phyloP scores from a whole-genome alignment of 345 rosid genomes.

The Dipteronia sinensis region DNA sequence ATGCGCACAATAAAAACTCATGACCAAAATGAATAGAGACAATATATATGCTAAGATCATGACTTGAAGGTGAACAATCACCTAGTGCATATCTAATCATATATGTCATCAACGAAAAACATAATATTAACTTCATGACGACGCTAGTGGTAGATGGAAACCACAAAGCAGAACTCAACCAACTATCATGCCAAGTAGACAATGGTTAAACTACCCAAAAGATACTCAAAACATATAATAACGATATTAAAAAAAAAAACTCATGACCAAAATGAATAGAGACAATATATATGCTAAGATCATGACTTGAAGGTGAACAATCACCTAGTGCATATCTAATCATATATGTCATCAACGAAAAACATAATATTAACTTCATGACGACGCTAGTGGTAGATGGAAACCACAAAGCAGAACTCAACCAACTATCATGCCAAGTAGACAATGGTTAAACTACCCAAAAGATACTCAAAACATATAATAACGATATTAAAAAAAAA shows the following conservation, averaged over 20 bases:
- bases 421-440: background rate
- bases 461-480: background rate
- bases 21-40: background rate
- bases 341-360: background rate
- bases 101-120: background rate
- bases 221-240: background rate
- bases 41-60: background rate
- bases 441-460: background rate
- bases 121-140: background rate
- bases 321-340: background rate
- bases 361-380: background rate
- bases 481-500: background rate
- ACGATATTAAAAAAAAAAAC: background rate
- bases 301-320: constrained; percentile 1
- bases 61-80: constrained; percentile 6
- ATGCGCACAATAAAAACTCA: too few relatives aligned
- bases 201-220: background rate
- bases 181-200: background rate
- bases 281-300: background rate
- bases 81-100: background rate
- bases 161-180: background rate
- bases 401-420: background rate
- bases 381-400: background rate
- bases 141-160: background rate
- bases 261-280: background rate